A percentile compares a stretch with the other conserved stretches of the same genome.
Evolutionary conservation across 495 filamentous ascomycete genomes (phyloP).

Genomic region (Hypoxylon rickii): DNA sequence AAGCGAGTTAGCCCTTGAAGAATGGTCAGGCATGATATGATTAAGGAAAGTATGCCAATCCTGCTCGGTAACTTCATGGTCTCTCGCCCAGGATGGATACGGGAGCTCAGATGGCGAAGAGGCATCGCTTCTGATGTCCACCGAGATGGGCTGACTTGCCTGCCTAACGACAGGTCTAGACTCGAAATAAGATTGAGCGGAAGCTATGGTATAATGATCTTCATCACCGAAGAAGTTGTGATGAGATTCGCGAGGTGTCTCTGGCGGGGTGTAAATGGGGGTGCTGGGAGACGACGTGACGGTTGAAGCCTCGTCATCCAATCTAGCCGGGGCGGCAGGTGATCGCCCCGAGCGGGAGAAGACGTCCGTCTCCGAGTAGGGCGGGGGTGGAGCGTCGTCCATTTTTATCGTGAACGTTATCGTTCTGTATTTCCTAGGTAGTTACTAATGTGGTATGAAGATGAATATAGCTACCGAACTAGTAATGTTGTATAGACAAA

Average conservation of each 20-base stretch:
- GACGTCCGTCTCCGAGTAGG: conserved; percentile 56
- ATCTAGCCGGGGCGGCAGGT: conserved; percentile 6
- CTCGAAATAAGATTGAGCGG: conserved; percentile 48
- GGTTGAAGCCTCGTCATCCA: conserved; percentile 33
- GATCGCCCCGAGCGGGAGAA: conserved; percentile 42
- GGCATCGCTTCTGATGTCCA: conserved; percentile 30
- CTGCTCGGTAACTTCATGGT: conserved; percentile 44
- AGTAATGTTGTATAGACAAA: too few relatives aligned
- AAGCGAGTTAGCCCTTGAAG: conserved; percentile 37
- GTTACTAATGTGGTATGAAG: too few relatives aligned
- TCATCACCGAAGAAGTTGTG: conserved; percentile 34
- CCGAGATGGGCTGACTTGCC: conserved; percentile 23
- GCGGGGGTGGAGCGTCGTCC: conserved; percentile 51
- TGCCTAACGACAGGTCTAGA: conserved; percentile 37
- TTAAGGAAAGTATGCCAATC: conserved; percentile 60
- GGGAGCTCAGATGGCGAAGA: conserved; percentile 40
- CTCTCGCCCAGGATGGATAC: conserved; percentile 34
- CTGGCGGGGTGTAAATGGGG: conserved; percentile 53
- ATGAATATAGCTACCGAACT: too few relatives aligned
- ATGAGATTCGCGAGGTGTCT: conserved; percentile 44
- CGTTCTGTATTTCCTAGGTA: too few relatives aligned
- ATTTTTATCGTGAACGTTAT: conserved; percentile 22
- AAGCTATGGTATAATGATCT: conserved; percentile 32
- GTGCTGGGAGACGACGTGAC: conserved; percentile 43
- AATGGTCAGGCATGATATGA: conserved; percentile 43